Base-by-base conservation (phyloP, 2,329 filamentous ascomycete genomes). In the Tolypocladium paradoxum region DNA sequence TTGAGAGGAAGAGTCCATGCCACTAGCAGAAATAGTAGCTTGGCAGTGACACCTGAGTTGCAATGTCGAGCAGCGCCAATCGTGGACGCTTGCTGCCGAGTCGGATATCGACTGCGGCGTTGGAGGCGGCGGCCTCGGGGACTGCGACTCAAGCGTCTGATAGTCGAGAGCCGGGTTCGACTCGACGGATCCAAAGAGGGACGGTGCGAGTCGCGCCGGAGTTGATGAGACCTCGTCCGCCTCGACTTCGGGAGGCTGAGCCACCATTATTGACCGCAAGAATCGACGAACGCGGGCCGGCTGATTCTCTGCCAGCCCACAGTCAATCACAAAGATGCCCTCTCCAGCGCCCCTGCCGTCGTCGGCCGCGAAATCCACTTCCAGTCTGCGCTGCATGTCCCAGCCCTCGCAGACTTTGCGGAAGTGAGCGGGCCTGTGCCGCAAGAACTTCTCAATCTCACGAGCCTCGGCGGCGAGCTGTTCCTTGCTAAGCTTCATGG, bases 361-460 rank as follows among this genome's bases (percentile, higher is more conserved):
- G 58, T 91, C 88, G 22, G 82, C 83, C 40, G 87, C 87, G 69
- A 96, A 97, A 64, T 99, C 93, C 2, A 96, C 89, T 61, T 93
- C 86, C 3, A 97, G 73, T 56, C 76, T 83, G 55, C 90, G 82
- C 51, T 83, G 83, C 91, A 97, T 97, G 63, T 97, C 88, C 92
- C 93, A 97, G 2, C 87, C 87, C 45, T 87, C 73, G 63, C 88
- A 97, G 1, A 82, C 75, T 61, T 84, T 85, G 24, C 85, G 83
- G 66, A 95, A 95, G 60, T 95, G 82, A 40, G 82, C 79, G 4
- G 92, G 91, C 59, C 82, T 84, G 60, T 86, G 83, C 0, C 73
- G 74, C 20, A 95, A 68, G 59, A 87, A 95, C 43, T 77, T 80
- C 60, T 95, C 87, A 52, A 96, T 90, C 66, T 95, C 89, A 49